Conservation (phyloP, 2,329 filamentous ascomycete genomes). For the Dactylella cylindrospora region DNA sequence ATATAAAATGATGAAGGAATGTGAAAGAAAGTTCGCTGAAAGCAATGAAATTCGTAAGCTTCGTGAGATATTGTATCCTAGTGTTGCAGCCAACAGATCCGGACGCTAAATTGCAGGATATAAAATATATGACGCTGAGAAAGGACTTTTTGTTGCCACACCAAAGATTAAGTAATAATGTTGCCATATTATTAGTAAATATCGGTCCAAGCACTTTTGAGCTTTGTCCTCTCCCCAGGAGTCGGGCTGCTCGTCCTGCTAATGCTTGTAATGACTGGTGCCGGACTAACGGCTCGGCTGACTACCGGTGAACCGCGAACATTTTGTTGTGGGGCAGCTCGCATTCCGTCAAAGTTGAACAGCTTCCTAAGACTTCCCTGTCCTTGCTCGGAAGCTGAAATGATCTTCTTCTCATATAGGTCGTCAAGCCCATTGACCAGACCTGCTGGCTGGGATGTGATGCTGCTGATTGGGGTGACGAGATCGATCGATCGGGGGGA, state of each 20-base stretch:
- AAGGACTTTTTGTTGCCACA: constrained; percentile 1
- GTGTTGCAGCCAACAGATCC: constrained; percentile 15
- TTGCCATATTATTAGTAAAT: constrained; percentile 30
- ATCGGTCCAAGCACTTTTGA: constrained; percentile 38
- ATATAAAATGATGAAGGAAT: not conserved
- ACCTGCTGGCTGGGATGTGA: constrained; percentile 34
- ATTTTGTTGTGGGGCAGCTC: constrained; percentile 33
- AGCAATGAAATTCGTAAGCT: constrained; percentile 25
- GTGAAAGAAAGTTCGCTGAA: constrained; percentile 1
- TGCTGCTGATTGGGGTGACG: constrained; percentile 47
- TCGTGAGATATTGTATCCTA: constrained; percentile 20
- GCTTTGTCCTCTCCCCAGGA: constrained; percentile 39
- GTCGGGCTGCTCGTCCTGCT: constrained; percentile 34
- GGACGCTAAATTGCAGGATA: constrained; percentile 37
- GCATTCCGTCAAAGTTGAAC: constrained; percentile 49
- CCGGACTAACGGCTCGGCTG: constrained; percentile 28
- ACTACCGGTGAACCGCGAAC: constrained; percentile 19
- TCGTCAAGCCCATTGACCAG: constrained; percentile 20
- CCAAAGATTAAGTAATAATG: not conserved
- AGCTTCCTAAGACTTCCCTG: constrained; percentile 47
- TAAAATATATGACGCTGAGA: not conserved
- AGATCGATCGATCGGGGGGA: constrained; percentile 49
- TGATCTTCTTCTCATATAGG: constrained; percentile 43
- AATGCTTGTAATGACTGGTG: constrained; percentile 11
- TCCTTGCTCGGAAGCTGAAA: constrained; percentile 22